phyloP scores from a whole-genome alignment of 2,329 filamentous ascomycete genomes.

The Fusarium drepaniforme region DNA sequence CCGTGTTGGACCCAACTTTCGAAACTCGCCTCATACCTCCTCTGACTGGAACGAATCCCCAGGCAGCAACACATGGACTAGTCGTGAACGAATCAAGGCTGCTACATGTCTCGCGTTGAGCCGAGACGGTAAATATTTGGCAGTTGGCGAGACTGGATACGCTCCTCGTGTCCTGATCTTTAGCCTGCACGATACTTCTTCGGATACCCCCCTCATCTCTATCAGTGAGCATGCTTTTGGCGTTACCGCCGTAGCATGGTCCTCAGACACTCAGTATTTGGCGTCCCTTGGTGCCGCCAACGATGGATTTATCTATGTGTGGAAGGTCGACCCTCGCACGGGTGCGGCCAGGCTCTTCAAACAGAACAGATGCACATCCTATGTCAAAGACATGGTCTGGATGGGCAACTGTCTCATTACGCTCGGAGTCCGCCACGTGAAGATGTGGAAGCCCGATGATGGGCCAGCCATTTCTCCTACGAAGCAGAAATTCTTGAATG shows the following conservation, averaged over 20 bases:
- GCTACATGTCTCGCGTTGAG: conserved; percentile 92
- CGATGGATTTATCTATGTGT: conserved; percentile 94
- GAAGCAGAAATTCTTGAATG: conserved; percentile 68
- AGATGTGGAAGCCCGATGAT: conserved; percentile 91
- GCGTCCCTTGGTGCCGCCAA: conserved; percentile 91
- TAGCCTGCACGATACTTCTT: conserved; percentile 82
- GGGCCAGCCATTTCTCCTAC: conserved; percentile 68
- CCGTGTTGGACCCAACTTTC: conserved; percentile 60
- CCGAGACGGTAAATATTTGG: conserved; percentile 86
- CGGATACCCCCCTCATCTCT: conserved; percentile 85
- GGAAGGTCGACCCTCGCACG: conserved; percentile 85
- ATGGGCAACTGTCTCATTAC: conserved; percentile 87
- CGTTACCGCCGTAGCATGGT: conserved; percentile 90
- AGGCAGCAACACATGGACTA: conserved; percentile 82
- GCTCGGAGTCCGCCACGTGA: conserved; percentile 90
- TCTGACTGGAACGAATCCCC: conserved; percentile 73
- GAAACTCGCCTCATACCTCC: conserved; percentile 61
- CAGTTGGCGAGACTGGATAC: conserved; percentile 96
- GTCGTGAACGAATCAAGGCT: conserved; percentile 92
- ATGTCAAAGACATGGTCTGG: conserved; percentile 90
- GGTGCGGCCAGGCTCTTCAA: conserved; percentile 84
- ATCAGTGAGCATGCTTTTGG: conserved; percentile 93
- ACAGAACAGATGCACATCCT: conserved; percentile 92
- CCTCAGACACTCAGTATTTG: conserved; percentile 85
- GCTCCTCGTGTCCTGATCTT: conserved; percentile 92